Percentiles rank a stretch among this genome's conserved stretches.
Evolutionary conservation across 306 rosid species (phyloP).

Genomic region (Aeschynomene evenia): DNA sequence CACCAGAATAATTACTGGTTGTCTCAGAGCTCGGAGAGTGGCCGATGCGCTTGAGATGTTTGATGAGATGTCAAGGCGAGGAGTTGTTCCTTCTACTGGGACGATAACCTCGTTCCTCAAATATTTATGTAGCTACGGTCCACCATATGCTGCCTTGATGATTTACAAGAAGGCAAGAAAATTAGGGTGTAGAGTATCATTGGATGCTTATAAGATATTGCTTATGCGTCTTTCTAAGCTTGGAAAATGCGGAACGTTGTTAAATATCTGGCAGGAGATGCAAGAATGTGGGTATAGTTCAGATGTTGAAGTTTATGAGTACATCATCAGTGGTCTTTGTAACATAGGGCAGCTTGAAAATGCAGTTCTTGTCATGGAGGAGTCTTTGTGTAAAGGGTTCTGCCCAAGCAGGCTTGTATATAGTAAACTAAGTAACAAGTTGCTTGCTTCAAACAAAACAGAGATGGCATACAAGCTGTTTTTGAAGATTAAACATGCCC

Average conservation of each 20-base stretch:
- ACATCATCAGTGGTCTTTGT: constrained; percentile 69
- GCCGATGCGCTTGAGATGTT: constrained; percentile 80
- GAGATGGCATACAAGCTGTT: constrained; percentile 72
- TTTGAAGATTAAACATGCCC: constrained; percentile 71
- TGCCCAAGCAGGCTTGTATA: constrained; percentile 76
- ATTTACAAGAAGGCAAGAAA: constrained; percentile 70
- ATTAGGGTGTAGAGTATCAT: constrained; percentile 58
- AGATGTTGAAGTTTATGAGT: constrained; percentile 76
- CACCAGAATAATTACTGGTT: constrained; percentile 52
- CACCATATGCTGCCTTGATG: constrained; percentile 83
- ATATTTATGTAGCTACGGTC: constrained; percentile 80
- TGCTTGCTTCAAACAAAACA: constrained; percentile 56
- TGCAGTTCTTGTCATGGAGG: constrained; percentile 93
- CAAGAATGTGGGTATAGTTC: constrained; percentile 71
- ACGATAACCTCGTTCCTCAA: constrained; percentile 59
- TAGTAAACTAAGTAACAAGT: constrained; percentile 65
- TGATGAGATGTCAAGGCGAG: constrained; percentile 72
- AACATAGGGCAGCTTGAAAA: constrained; percentile 79
- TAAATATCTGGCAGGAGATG: constrained; percentile 81
- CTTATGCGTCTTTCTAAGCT: constrained; percentile 78
- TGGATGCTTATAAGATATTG: constrained; percentile 70
- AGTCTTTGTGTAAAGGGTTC: constrained; percentile 66
- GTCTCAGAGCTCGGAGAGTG: constrained; percentile 63
- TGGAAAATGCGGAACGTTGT: constrained; percentile 82
- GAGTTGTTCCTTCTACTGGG: constrained; percentile 63